These are phyloP conservation scores for Emergomyces africanus DNA, from an alignment of 2,329 filamentous ascomycete species.

Conservation along the genomic window DNA sequence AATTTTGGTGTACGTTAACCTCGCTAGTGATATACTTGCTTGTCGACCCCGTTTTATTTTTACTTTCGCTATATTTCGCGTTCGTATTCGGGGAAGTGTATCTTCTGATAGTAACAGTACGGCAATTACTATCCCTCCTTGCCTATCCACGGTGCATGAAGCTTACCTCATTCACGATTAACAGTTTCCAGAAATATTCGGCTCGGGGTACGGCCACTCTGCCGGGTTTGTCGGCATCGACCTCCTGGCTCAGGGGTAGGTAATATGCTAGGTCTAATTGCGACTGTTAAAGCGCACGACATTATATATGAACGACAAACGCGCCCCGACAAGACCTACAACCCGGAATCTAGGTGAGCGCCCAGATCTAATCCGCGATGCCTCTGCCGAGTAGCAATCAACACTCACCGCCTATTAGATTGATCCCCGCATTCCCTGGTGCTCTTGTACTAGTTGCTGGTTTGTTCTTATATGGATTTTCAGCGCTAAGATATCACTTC, in stretches of 20 bases:
- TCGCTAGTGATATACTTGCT: neutral
- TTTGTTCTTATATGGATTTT: conserved; percentile 2
- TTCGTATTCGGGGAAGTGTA: conserved; percentile 4
- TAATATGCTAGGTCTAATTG: neutral
- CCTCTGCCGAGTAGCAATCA: neutral
- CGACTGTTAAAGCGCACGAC: neutral
- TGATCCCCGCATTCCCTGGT: neutral
- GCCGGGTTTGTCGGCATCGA: conserved; percentile 1
- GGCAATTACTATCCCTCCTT: neutral
- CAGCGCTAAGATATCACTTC: conserved; percentile 1
- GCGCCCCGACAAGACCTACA: neutral
- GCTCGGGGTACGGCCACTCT: conserved; percentile 1
- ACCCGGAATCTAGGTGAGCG: neutral
- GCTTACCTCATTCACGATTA: neutral
- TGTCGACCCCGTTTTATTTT: neutral
- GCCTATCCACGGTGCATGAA: neutral
- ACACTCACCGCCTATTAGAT: neutral
- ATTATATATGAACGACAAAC: neutral
- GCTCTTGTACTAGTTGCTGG: neutral
- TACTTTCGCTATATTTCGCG: conserved; percentile 1
- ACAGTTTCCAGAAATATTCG: conserved; percentile 1
- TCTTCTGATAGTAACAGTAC: conserved; percentile 1
- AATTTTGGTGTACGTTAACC: neutral
- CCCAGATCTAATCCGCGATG: neutral
- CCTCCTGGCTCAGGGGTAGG: conserved; percentile 1